These are phyloP conservation scores for Coniella lustricola DNA, from an alignment of 2,329 filamentous ascomycete genomes.

Conservation along the genomic window DNA sequence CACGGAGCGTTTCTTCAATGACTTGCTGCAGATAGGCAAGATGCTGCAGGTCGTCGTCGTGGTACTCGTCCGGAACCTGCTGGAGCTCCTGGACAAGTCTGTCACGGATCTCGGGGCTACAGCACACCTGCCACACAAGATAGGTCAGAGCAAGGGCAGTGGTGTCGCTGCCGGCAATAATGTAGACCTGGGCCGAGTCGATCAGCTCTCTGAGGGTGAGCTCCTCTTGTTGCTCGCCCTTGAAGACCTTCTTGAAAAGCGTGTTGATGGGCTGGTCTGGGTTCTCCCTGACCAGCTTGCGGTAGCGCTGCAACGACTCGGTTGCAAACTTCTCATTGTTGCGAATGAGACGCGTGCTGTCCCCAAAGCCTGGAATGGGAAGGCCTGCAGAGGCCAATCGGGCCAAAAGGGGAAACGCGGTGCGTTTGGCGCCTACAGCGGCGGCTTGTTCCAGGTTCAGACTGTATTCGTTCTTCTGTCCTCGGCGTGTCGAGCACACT, in stretches of 20 bases:
- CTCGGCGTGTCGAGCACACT: no score
- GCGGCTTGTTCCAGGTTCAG: constrained; percentile 28
- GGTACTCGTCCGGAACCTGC: constrained; percentile 25
- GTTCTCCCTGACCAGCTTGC: constrained; percentile 2
- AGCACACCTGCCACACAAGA: constrained; percentile 33
- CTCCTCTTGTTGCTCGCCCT: constrained; percentile 25
- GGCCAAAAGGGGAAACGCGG: constrained; percentile 24
- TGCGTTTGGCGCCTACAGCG: constrained; percentile 19
- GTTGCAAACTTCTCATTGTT: neutral
- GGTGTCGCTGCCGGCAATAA: constrained; percentile 46
- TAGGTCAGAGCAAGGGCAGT: constrained; percentile 44
- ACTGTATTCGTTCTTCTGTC: constrained; percentile 36
- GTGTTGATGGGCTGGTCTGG: constrained; percentile 20
- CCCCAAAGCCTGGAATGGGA: constrained; percentile 8
- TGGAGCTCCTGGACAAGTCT: constrained; percentile 29
- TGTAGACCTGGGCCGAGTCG: constrained; percentile 35
- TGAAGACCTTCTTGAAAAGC: constrained; percentile 31
- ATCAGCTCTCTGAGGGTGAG: constrained; percentile 27
- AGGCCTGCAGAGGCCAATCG: constrained; percentile 1
- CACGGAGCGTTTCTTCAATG: constrained; percentile 38
- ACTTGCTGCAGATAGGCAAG: constrained; percentile 35
- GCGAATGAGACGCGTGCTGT: neutral
- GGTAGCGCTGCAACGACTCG: constrained; percentile 4
- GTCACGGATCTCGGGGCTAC: constrained; percentile 23
- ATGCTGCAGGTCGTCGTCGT: constrained; percentile 26